Evolutionary conservation across 768 basidiomycete genomes (phyloP).

Genomic region (Phylloporus arenicola): DNA sequence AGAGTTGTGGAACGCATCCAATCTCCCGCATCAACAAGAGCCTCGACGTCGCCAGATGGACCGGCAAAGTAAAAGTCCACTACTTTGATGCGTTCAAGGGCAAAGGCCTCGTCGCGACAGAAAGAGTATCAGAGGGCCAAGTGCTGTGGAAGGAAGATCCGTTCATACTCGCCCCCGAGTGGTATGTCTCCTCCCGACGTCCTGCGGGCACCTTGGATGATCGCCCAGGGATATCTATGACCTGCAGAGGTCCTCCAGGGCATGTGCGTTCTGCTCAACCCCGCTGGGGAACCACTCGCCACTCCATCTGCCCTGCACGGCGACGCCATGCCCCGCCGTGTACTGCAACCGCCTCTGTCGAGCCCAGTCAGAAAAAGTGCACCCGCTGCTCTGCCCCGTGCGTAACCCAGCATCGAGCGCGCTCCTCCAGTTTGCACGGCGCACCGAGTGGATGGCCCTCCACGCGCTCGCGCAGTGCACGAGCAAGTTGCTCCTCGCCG

Average conservation of each 20-base stretch:
- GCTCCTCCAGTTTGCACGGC: constrained; percentile 55
- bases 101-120: constrained; percentile 74
- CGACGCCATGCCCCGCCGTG: constrained; percentile 49
- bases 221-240: constrained; percentile 69
- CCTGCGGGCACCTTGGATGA: not conserved
- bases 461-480: constrained; percentile 69
- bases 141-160: constrained; percentile 84
- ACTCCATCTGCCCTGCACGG: constrained; percentile 49
- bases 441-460: constrained; percentile 62
- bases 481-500: constrained; percentile 54
- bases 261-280: constrained; percentile 74
- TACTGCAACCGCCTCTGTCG: constrained; percentile 83
- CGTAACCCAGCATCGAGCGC: constrained; percentile 67
- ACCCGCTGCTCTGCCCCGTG: constrained; percentile 67
- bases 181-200: constrained; percentile 37
- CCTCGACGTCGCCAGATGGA: constrained; percentile 60
- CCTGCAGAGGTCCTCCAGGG: constrained; percentile 49
- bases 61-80: constrained; percentile 56
- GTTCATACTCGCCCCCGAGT: constrained; percentile 75
- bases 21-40: constrained; percentile 58
- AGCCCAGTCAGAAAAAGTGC: constrained; percentile 54
- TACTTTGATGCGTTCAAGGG: constrained; percentile 69
- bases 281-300: constrained; percentile 42
- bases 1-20: constrained; percentile 44
- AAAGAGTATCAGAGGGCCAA: constrained; percentile 64